Percentiles rank a stretch among this genome's conserved stretches.
Conservation (phyloP, 2,329 filamentous ascomycete species). For the Aureobasidium sp. region DNA sequence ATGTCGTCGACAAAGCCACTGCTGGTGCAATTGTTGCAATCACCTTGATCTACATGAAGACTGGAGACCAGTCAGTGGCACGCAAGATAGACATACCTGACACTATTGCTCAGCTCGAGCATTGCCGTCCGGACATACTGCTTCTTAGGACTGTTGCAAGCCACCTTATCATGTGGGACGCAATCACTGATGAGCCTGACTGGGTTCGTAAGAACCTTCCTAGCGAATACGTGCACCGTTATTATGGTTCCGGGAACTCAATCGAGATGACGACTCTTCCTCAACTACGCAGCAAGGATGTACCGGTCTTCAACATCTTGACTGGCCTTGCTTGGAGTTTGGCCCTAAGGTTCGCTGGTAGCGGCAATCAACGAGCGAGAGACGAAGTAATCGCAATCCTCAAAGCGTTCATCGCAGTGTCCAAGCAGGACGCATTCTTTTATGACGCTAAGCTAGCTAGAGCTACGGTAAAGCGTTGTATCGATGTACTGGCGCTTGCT, state of each 20-base stretch:
- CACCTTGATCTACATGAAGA: slow-evolving; percentile 94
- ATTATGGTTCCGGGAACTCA: slow-evolving; percentile 2
- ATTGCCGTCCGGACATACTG: slow-evolving; percentile 87
- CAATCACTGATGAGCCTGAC: slow-evolving; percentile 54
- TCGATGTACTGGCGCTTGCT: slow-evolving; percentile 77
- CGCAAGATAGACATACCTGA: slow-evolving; percentile 90
- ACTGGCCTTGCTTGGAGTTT: slow-evolving; percentile 74
- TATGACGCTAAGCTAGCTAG: slow-evolving; percentile 82
- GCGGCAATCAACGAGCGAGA: slow-evolving; percentile 55
- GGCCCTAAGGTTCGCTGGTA: slow-evolving; percentile 40
- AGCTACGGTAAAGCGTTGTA: slow-evolving; percentile 79
- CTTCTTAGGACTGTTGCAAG: slow-evolving; percentile 81
- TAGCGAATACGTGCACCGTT: slow-evolving; percentile 42
- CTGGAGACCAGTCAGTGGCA: slow-evolving; percentile 76
- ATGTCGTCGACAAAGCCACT: slow-evolving; percentile 85
- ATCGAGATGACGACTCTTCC: slow-evolving; percentile 12
- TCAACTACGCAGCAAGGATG: slow-evolving; percentile 65
- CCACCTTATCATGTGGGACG: slow-evolving; percentile 87
- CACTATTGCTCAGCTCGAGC: slow-evolving; percentile 85
- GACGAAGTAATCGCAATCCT: slow-evolving; percentile 78
- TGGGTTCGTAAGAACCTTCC: slow-evolving; percentile 74
- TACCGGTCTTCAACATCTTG: slow-evolving; percentile 88
- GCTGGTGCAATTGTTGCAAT: slow-evolving; percentile 89
- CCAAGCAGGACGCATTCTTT: slow-evolving; percentile 28
- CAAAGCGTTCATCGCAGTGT: slow-evolving; percentile 40